Evolutionary conservation across 1,284 basidiomycete genomes (phyloP).

Genomic region (Fomitopsis schrenkii): DNA sequence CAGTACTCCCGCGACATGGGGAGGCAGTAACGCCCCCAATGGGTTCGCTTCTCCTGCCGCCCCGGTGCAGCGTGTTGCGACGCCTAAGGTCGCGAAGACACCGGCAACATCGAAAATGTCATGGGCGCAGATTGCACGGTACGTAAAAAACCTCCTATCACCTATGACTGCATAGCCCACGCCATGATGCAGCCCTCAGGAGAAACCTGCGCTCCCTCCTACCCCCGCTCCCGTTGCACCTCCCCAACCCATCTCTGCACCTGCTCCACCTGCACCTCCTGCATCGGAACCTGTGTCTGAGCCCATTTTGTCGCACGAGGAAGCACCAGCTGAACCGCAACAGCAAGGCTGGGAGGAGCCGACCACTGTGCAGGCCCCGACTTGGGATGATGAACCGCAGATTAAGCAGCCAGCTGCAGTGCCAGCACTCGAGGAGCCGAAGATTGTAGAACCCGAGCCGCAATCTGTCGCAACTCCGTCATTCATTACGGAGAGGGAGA

Average conservation of each 20-base stretch:
- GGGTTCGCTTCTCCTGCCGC: slow-evolving; percentile 24
- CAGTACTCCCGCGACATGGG: slow-evolving; percentile 25
- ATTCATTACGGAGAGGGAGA: slow-evolving; percentile 23
- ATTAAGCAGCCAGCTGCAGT: slow-evolving; percentile 23
- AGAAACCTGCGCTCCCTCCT: slow-evolving; percentile 43
- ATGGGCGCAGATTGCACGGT: slow-evolving; percentile 80
- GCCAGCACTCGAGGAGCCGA: slow-evolving; percentile 30
- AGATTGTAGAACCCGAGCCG: slow-evolving; percentile 20
- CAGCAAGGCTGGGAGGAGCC: slow-evolving; percentile 64
- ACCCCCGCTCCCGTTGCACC: slow-evolving; percentile 11
- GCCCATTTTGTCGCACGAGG: slow-evolving; percentile 30
- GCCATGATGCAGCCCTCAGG: slow-evolving; percentile 40
- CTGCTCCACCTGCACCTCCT: slow-evolving; percentile 17
- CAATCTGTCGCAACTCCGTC: slow-evolving; percentile 30
- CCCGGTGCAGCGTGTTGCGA: slow-evolving; percentile 22
- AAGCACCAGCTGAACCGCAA: slow-evolving; percentile 28
- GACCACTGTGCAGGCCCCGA: slow-evolving; percentile 63
- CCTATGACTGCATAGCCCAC: not conserved
- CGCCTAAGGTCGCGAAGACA: slow-evolving; percentile 40
- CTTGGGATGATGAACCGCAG: slow-evolving; percentile 72
- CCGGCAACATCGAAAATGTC: slow-evolving; percentile 71
- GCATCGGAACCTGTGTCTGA: slow-evolving; percentile 21
- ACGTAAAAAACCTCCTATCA: slow-evolving; percentile 19
- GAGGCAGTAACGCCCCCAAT: slow-evolving; percentile 35
- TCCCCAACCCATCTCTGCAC: slow-evolving; percentile 3